Conservation (phyloP, 306 rosid genomes). For the Calophaca sinica region DNA sequence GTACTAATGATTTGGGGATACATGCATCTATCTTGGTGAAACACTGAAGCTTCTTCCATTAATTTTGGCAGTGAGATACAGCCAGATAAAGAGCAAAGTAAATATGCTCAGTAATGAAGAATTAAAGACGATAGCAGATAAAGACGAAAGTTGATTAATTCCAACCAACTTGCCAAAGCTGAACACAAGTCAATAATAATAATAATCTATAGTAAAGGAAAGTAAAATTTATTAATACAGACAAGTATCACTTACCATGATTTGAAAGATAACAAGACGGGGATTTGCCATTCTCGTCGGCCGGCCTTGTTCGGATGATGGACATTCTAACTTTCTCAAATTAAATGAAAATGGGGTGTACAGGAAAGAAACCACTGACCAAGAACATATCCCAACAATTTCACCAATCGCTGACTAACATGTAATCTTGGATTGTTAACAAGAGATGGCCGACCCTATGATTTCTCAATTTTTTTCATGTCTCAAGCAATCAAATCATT, state of each 20-base stretch:
- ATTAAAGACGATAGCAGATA: not conserved
- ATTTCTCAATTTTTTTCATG: not conserved
- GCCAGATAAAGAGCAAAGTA: constrained; percentile 23
- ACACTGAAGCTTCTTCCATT: constrained; percentile 27
- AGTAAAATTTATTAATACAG: not conserved
- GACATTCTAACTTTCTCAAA: constrained; percentile 19
- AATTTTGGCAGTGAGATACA: constrained; percentile 40
- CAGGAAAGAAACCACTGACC: constrained; percentile 7
- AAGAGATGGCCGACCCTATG: not conserved
- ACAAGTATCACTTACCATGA: constrained; percentile 28
- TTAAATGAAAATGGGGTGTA: not conserved
- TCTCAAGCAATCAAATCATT: not conserved
- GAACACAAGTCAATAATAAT: constrained; percentile 4
- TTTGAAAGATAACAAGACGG: constrained; percentile 21
- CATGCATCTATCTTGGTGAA: constrained; percentile 15
- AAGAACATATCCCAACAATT: not conserved
- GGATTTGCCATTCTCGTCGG: not conserved
- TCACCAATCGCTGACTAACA: constrained; percentile 2
- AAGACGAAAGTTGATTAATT: constrained; percentile 3
- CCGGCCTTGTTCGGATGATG: constrained; percentile 3
- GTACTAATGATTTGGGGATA: constrained; percentile 16
- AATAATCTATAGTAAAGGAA: not conserved
- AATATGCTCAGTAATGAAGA: constrained; percentile 34
- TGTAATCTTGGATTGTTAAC: not conserved
- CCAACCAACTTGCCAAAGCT: constrained; percentile 27